A percentile compares a stretch with the other conserved stretches of the same genome.
phyloP scores from a whole-genome alignment of 2,329 filamentous ascomycete genomes.

The Fusarium sp. region DNA sequence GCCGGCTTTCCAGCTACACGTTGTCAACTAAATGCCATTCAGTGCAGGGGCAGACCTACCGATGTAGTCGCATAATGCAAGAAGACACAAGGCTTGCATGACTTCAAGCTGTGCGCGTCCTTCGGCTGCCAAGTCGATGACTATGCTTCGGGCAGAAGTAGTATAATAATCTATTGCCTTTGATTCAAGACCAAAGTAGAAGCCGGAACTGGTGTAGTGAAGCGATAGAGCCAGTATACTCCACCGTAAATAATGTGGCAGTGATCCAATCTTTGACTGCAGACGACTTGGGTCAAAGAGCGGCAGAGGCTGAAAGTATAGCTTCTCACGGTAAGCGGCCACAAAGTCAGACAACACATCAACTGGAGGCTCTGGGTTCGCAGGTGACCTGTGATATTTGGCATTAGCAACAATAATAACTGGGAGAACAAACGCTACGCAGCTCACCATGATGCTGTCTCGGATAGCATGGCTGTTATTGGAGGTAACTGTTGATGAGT shows the following conservation, averaged over 20 bases:
- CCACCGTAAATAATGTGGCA: conserved; percentile 37
- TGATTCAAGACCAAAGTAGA: conserved; percentile 26
- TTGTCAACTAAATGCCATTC: rapidly evolving
- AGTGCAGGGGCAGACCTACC: not conserved
- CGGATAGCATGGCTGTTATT: conserved; percentile 15
- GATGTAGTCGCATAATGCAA: conserved; percentile 36
- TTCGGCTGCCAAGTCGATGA: conserved; percentile 29
- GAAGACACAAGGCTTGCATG: conserved; percentile 32
- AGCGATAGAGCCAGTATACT: conserved; percentile 28
- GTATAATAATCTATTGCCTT: conserved; percentile 39
- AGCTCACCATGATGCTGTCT: conserved; percentile 7
- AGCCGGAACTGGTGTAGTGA: conserved; percentile 16
- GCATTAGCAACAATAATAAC: rapidly evolving
- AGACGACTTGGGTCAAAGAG: conserved; percentile 25
- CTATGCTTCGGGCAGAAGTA: conserved; percentile 26
- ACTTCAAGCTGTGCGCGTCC: conserved; percentile 23
- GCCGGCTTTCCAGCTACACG: conserved; percentile 21
- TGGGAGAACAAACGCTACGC: rapidly evolving
- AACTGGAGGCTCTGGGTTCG: conserved; percentile 25
- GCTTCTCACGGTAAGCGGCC: conserved; percentile 22
- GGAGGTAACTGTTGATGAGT: conserved; percentile 13
- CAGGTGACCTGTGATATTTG: conserved; percentile 9
- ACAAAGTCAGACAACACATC: conserved; percentile 20
- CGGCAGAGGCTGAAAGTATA: conserved; percentile 33
- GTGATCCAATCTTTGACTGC: conserved; percentile 1